These are phyloP conservation scores for Populus pruinosa DNA, from an alignment of 345 rosid genomes.

Conservation along the genomic window DNA sequence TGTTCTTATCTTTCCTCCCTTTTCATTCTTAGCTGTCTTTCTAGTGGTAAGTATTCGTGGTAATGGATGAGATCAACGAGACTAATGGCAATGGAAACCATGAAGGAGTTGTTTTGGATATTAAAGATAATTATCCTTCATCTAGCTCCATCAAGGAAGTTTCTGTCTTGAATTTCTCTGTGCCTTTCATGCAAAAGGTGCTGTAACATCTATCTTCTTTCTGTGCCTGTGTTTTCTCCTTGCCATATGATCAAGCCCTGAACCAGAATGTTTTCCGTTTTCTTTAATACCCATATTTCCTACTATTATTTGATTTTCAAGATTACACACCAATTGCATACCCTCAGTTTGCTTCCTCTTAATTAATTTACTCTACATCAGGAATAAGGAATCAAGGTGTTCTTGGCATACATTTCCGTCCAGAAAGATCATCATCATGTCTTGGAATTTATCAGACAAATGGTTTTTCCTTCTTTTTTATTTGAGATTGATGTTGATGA, in stretches of 20 bases:
- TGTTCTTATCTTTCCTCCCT: neutral
- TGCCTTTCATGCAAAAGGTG: constrained; percentile 82
- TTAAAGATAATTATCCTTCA: constrained; percentile 39
- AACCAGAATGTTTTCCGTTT: neutral
- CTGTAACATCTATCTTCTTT: neutral
- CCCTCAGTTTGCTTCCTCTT: neutral
- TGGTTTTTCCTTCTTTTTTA: neutral
- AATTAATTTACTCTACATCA: neutral
- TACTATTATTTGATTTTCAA: neutral
- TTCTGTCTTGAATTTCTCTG: constrained; percentile 42
- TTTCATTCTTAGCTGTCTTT: neutral
- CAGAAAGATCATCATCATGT: neutral
- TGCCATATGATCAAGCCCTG: neutral
- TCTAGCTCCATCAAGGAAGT: constrained; percentile 30
- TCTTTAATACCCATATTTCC: neutral
- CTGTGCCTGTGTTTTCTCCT: neutral
- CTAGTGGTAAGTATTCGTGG: neutral
- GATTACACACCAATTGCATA: neutral
- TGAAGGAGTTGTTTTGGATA: constrained; percentile 45
- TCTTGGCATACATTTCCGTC: neutral
- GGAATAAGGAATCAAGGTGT: neutral
- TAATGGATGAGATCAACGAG: constrained; percentile 49
- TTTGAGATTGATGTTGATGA: neutral
- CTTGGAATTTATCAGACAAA: neutral
- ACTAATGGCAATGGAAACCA: constrained; percentile 25